Conservation (phyloP, 2,329 filamentous ascomycete genomes). For the Fusarium torreyae region DNA sequence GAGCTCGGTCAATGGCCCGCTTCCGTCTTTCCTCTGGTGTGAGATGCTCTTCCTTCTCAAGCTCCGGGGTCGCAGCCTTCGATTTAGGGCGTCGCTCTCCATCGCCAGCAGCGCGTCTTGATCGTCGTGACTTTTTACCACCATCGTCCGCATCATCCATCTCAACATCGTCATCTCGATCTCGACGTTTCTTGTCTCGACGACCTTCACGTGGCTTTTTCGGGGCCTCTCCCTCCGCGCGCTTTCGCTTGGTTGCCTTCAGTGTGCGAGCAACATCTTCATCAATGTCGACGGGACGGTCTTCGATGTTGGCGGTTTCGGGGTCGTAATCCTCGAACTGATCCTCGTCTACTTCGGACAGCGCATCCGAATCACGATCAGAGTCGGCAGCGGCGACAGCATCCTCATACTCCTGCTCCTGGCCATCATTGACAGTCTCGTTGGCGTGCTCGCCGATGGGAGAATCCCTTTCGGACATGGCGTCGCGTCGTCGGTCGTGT, state of each 20-base stretch:
- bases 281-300: conserved; percentile 76
- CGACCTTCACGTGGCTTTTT: conserved; percentile 85
- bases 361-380: conserved; percentile 71
- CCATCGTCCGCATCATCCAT: conserved; percentile 64
- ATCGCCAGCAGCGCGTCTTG: conserved; percentile 61
- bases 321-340: conserved; percentile 80
- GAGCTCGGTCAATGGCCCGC: conserved; percentile 86
- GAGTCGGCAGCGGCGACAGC: conserved; percentile 58
- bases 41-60: conserved; percentile 82
- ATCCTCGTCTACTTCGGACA: conserved; percentile 79
- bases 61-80: conserved; percentile 65
- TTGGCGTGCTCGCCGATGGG: conserved; percentile 57
- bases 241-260: conserved; percentile 76
- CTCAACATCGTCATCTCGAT: conserved; percentile 64
- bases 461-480: conserved; percentile 65
- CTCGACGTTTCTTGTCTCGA: conserved; percentile 75
- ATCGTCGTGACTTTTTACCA: conserved; percentile 63
- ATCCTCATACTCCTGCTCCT: conserved; percentile 56
- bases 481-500: conserved; percentile 36
- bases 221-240: conserved; percentile 72
- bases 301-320: conserved; percentile 73
- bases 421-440: conserved; percentile 58
- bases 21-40: conserved; percentile 88
- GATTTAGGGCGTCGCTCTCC: conserved; percentile 65
- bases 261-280: conserved; percentile 75